These are phyloP conservation scores for Purpureocillium lavendulum DNA, from an alignment of 2,329 filamentous ascomycete genomes.

Conservation along the genomic window DNA sequence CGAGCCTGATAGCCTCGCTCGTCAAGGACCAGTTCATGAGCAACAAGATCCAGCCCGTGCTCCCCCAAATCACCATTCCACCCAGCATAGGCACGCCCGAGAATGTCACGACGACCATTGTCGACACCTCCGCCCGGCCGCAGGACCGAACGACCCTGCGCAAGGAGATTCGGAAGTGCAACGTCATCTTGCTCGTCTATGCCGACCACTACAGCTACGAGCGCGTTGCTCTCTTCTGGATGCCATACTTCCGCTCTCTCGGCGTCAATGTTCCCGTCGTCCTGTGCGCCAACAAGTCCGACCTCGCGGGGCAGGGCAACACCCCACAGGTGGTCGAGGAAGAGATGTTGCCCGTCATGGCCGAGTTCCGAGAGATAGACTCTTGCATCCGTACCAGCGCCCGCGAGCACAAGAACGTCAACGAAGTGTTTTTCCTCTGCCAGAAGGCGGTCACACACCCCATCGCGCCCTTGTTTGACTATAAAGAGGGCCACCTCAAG, in stretches of 20 bases:
- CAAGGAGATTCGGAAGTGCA: slow-evolving; percentile 92
- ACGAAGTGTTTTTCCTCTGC: slow-evolving; percentile 94
- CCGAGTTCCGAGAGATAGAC: slow-evolving; percentile 97
- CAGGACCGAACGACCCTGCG: slow-evolving; percentile 85
- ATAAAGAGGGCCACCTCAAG: slow-evolving; percentile 84
- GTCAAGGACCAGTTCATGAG: slow-evolving; percentile 97
- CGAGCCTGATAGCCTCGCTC: slow-evolving; percentile 84
- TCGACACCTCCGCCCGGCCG: slow-evolving; percentile 92
- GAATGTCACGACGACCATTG: slow-evolving; percentile 93
- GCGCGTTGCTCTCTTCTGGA: slow-evolving; percentile 92
- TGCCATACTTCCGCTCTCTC: slow-evolving; percentile 93
- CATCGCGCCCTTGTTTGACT: slow-evolving; percentile 92
- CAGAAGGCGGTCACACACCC: slow-evolving; percentile 97
- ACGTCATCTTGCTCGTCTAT: slow-evolving; percentile 94
- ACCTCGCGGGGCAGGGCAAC: slow-evolving; percentile 65
- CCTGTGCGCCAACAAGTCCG: slow-evolving; percentile 95
- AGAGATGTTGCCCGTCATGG: slow-evolving; percentile 97
- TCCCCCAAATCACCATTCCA: slow-evolving; percentile 91
- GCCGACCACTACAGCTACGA: slow-evolving; percentile 99
- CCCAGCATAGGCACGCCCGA: slow-evolving; percentile 89
- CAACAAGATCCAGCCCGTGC: slow-evolving; percentile 87
- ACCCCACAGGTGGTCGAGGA: slow-evolving; percentile 85
- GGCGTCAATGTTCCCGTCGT: slow-evolving; percentile 99
- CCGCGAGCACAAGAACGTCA: slow-evolving; percentile 85
- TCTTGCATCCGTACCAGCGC: slow-evolving; percentile 94